These are phyloP conservation scores for Pezicula carpinea DNA, from an alignment of 2,329 filamentous ascomycete genomes.

Conservation along the genomic window DNA sequence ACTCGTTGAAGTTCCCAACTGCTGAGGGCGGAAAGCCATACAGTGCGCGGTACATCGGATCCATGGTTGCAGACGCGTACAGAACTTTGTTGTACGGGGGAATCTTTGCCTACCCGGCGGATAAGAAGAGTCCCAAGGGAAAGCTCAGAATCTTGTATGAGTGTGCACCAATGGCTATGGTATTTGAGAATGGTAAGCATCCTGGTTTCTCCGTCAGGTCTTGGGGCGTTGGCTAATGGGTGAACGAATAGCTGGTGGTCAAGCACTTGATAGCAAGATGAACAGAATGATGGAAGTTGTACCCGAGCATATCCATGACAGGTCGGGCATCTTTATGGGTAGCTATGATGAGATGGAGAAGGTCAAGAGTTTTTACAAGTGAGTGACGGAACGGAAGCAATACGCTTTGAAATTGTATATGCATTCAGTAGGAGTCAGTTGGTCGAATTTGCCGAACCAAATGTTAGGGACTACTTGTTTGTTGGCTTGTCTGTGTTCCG, in stretches of 20 bases:
- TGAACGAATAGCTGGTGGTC: conserved; percentile 68
- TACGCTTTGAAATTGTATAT: not conserved
- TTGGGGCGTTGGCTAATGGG: conserved; percentile 23
- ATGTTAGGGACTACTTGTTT: too few relatives aligned
- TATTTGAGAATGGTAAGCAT: conserved; percentile 90
- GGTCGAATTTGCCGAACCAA: too few relatives aligned
- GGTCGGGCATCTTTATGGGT: conserved; percentile 92
- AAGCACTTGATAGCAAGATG: conserved; percentile 90
- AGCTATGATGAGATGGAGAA: conserved; percentile 95
- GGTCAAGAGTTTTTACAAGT: conserved; percentile 50
- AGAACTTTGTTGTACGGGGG: conserved; percentile 92
- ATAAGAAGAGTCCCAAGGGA: conserved; percentile 97
- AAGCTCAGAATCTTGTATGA: conserved; percentile 97
- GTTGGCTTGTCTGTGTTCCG: too few relatives aligned
- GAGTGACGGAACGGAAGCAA: not conserved
- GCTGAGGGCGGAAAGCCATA: conserved; percentile 76
- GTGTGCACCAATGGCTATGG: conserved; percentile 97
- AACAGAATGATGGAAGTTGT: conserved; percentile 82
- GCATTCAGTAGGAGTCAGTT: too few relatives aligned
- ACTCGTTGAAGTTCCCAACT: conserved; percentile 78
- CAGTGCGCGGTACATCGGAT: conserved; percentile 90
- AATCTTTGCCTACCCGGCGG: conserved; percentile 94
- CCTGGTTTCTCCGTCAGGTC: not conserved
- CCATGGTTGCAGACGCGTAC: conserved; percentile 98
- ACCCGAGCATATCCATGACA: conserved; percentile 91